A percentile compares a stretch with the other conserved stretches of the same genome.
These are phyloP conservation scores for Coniochaeta sp. DNA, from an alignment of 2,329 filamentous ascomycete species.

Conservation along the genomic window DNA sequence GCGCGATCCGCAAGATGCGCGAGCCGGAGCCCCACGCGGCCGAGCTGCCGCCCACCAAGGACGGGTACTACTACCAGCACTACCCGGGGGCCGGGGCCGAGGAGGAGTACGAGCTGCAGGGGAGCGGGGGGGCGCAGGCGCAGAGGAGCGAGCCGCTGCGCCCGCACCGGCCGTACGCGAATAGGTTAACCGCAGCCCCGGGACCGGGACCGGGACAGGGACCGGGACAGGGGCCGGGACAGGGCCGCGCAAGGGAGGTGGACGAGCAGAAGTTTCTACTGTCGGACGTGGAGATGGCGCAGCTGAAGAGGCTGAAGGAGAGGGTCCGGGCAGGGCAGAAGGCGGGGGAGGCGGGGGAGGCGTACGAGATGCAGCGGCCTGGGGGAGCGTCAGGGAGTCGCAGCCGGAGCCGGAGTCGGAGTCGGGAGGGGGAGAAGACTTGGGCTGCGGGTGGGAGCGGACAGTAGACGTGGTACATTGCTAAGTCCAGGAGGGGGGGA, in stretches of 20 bases:
- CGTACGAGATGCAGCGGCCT: constrained; percentile 2
- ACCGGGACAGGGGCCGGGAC: too few relatives aligned
- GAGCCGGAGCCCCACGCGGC: constrained; percentile 15
- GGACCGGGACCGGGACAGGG: too few relatives aligned
- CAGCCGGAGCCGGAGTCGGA: background rate
- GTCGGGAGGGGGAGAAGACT: too few relatives aligned
- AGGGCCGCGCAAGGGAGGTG: constrained; percentile 11
- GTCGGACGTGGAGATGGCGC: constrained; percentile 14
- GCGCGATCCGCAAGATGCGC: constrained; percentile 15
- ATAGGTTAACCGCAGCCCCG: too few relatives aligned
- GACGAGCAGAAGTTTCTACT: constrained; percentile 21
- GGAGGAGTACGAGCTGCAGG: constrained; percentile 18
- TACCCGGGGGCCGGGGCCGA: constrained; percentile 10
- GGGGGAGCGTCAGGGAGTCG: background rate
- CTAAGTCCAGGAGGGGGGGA: too few relatives aligned
- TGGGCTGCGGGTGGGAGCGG: background rate
- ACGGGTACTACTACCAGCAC: constrained; percentile 16
- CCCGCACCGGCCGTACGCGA: constrained; percentile 12
- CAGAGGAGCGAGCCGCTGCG: constrained; percentile 12
- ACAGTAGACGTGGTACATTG: background rate
- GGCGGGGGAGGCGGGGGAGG: background rate
- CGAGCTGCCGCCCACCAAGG: constrained; percentile 19
- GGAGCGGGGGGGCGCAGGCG: constrained; percentile 9
- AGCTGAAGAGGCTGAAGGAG: constrained; percentile 12
- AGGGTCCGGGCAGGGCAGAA: constrained; percentile 4